Percentiles rank a stretch among this genome's conserved stretches.
Evolutionary conservation across 371 early-diverging fungal species (phyloP).

Genomic region (Syncephalastrum monosporum): DNA sequence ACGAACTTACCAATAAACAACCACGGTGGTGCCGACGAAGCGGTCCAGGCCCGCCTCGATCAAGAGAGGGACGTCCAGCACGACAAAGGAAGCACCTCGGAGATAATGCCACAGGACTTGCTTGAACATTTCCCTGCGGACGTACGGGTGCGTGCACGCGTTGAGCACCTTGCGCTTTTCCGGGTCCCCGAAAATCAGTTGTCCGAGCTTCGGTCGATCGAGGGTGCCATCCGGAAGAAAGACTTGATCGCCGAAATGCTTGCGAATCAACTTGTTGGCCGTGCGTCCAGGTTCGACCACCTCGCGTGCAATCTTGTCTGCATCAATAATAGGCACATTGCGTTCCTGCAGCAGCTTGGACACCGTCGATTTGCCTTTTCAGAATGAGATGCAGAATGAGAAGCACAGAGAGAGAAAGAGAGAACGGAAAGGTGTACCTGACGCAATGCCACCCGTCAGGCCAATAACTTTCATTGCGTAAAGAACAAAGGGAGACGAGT

Average conservation of each 20-base stretch:
- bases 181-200: slow-evolving; percentile 76
- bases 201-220: slow-evolving; percentile 77
- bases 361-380: slow-evolving; percentile 80
- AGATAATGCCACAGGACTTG: slow-evolving; percentile 72
- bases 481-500: background rate
- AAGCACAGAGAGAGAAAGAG: too few relatives aligned
- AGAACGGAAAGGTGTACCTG: slow-evolving; percentile 54
- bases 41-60: slow-evolving; percentile 81
- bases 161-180: slow-evolving; percentile 75
- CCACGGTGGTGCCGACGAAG: slow-evolving; percentile 69
- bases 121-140: slow-evolving; percentile 75
- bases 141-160: slow-evolving; percentile 83
- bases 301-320: slow-evolving; percentile 88
- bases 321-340: slow-evolving; percentile 85
- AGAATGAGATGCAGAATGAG: background rate
- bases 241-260: slow-evolving; percentile 74
- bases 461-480: slow-evolving; percentile 80
- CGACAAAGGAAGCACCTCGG: slow-evolving; percentile 63
- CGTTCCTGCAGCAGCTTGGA: slow-evolving; percentile 56
- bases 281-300: slow-evolving; percentile 79
- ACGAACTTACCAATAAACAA: slow-evolving; percentile 74
- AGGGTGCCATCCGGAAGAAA: slow-evolving; percentile 58
- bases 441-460: slow-evolving; percentile 92
- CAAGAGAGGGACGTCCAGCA: slow-evolving; percentile 91
- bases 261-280: slow-evolving; percentile 69